phyloP scores from a whole-genome alignment of 192 early-diverging fungal genomes.

The Kappamyces sp. region DNA sequence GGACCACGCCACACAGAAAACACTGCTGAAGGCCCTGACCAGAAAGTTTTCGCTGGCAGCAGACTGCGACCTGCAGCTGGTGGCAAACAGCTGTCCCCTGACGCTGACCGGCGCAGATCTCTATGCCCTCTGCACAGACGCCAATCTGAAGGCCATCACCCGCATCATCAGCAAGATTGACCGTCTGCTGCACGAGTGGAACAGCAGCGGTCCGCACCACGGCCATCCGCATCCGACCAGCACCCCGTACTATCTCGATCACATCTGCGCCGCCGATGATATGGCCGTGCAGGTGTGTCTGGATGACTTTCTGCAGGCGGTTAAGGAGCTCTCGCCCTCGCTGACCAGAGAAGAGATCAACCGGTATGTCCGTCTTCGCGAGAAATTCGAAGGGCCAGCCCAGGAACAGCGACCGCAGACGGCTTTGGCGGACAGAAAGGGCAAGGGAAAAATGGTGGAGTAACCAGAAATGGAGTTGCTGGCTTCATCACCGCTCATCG shows the following conservation, averaged over 20 bases:
- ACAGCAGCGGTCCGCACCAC: slow-evolving; percentile 15
- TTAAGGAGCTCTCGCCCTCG: slow-evolving; percentile 80
- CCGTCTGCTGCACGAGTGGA: slow-evolving; percentile 36
- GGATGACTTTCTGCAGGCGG: slow-evolving; percentile 77
- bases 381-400: slow-evolving; percentile 86
- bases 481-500: no score
- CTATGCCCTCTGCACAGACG: slow-evolving; percentile 96
- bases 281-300: slow-evolving; percentile 70
- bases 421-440: no score
- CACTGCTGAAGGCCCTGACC: slow-evolving; percentile 87
- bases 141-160: slow-evolving; percentile 93
- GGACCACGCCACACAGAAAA: slow-evolving; percentile 76
- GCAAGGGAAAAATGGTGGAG: no score
- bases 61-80: slow-evolving; percentile 60
- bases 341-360: slow-evolving; percentile 81
- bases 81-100: slow-evolving; percentile 84
- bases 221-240: slow-evolving; percentile 56
- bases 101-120: slow-evolving; percentile 97
- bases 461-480: no score
- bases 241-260: slow-evolving; percentile 85
- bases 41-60: slow-evolving; percentile 78
- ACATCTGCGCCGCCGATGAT: slow-evolving; percentile 62
- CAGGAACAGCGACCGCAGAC: no score
- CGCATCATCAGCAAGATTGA: slow-evolving; percentile 70
- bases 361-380: slow-evolving; percentile 74